Evolutionary conservation across 108 stramenopile genomes (phyloP).

Genomic region (Cyclotella sp.): DNA sequence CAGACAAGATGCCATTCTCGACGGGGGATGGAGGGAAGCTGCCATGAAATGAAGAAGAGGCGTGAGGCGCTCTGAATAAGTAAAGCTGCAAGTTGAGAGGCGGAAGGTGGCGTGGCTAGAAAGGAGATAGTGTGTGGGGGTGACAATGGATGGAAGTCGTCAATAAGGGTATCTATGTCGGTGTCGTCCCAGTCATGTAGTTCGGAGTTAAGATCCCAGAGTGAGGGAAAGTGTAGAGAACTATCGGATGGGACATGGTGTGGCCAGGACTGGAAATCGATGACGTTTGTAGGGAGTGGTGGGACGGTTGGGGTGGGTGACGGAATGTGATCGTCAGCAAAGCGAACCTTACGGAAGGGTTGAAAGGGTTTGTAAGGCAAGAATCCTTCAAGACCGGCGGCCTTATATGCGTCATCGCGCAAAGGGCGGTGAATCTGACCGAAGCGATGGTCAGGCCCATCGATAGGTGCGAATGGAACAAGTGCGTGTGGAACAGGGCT

Average conservation of each 20-base stretch:
- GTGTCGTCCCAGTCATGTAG: not conserved
- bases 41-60: not conserved
- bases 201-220: not conserved
- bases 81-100: not conserved
- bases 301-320: too few species aligned
- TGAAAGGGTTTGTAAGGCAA: not conserved
- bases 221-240: not conserved
- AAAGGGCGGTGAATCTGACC: not conserved
- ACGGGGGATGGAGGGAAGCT: not conserved
- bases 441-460: too few species aligned
- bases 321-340: not conserved
- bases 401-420: not conserved
- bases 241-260: not conserved
- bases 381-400: not conserved
- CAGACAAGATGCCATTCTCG: not conserved
- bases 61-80: not conserved
- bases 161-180: not conserved
- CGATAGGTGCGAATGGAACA: not conserved
- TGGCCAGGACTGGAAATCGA: too few species aligned
- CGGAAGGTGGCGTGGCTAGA: not conserved
- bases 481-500: not conserved
- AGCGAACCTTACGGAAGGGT: too few species aligned
- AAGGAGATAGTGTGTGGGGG: not conserved
- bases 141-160: not conserved
- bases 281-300: not conserved